phyloP scores from a whole-genome alignment of 2,329 filamentous ascomycete species.

The Epichloe sp. region DNA sequence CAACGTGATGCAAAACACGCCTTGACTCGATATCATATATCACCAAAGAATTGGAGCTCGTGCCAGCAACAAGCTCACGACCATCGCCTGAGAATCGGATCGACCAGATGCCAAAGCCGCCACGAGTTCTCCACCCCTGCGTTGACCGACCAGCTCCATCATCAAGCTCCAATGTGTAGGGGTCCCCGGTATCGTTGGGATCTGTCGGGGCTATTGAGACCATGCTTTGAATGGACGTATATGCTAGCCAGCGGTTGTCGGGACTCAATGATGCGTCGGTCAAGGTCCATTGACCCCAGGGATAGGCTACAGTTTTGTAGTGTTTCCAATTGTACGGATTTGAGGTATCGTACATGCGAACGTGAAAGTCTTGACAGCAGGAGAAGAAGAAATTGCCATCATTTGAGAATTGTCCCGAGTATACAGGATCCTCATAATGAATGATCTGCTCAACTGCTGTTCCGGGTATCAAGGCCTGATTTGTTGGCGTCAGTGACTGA shows the following conservation, averaged over 20 bases:
- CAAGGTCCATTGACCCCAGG: slow-evolving; percentile 86
- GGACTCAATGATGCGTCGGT: slow-evolving; percentile 86
- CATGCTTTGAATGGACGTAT: slow-evolving; percentile 73
- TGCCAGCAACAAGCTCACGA: slow-evolving; percentile 79
- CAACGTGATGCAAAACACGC: slow-evolving; percentile 58
- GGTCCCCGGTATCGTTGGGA: slow-evolving; percentile 66
- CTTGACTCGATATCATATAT: slow-evolving; percentile 86
- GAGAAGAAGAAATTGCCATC: slow-evolving; percentile 97
- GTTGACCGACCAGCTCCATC: slow-evolving; percentile 9
- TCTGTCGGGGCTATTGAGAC: slow-evolving; percentile 84
- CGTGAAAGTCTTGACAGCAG: slow-evolving; percentile 82
- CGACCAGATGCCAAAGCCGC: slow-evolving; percentile 63
- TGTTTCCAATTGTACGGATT: slow-evolving; percentile 93
- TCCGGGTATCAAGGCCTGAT: slow-evolving; percentile 60
- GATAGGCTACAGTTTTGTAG: slow-evolving; percentile 81
- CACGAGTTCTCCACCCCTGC: slow-evolving; percentile 13
- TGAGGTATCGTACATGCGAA: slow-evolving; percentile 94
- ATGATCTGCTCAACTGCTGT: slow-evolving; percentile 74
- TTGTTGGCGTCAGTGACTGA: background rate
- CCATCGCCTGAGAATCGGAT: slow-evolving; percentile 88
- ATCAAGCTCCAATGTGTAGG: slow-evolving; percentile 61
- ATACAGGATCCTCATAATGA: slow-evolving; percentile 74
- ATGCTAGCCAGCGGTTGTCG: slow-evolving; percentile 84
- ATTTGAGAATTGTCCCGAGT: slow-evolving; percentile 91
- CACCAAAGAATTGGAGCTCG: slow-evolving; percentile 63